Conservation (phyloP, 2,329 filamentous ascomycete genomes). For the Aphanocladium album region DNA sequence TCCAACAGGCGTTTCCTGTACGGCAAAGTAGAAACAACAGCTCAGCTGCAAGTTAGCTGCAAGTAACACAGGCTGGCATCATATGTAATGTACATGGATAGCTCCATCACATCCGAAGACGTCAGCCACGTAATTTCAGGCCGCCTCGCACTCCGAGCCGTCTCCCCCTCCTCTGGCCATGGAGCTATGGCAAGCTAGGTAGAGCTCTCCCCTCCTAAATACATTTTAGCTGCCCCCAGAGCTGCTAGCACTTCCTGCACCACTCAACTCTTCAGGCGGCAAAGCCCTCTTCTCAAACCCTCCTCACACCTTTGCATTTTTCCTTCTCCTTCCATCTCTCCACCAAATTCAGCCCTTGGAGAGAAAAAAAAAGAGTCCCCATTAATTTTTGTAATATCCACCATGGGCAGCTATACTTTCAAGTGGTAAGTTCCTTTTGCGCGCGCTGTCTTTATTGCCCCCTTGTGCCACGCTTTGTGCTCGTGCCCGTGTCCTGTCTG, state of each 20-base stretch:
- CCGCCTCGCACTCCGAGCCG: background rate
- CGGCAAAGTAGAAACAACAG: background rate
- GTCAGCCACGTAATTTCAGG: constrained; percentile 13
- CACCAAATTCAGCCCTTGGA: background rate
- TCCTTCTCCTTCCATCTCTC: constrained; percentile 11
- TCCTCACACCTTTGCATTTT: constrained; percentile 7
- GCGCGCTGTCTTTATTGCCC: background rate
- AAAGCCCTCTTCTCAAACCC: constrained; percentile 12
- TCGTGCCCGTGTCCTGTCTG: background rate
- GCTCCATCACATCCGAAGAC: constrained; percentile 7
- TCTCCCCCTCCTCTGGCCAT: background rate
- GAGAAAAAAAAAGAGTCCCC: constrained; percentile 10
- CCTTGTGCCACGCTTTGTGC: background rate
- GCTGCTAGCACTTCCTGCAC: background rate
- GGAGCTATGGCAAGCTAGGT: background rate
- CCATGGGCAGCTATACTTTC: constrained; percentile 65
- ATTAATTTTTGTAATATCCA: constrained; percentile 23
- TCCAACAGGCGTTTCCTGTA: background rate
- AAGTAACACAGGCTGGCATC: background rate
- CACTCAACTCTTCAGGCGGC: background rate
- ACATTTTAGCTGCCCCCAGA: background rate
- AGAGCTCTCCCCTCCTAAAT: background rate
- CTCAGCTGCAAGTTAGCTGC: background rate
- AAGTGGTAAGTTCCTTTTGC: constrained; percentile 52
- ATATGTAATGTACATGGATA: background rate